Percentiles rank a stretch among this genome's conserved stretches.
phyloP scores from a whole-genome alignment of 805 yeast genomes.

The Danielia reshetovae region DNA sequence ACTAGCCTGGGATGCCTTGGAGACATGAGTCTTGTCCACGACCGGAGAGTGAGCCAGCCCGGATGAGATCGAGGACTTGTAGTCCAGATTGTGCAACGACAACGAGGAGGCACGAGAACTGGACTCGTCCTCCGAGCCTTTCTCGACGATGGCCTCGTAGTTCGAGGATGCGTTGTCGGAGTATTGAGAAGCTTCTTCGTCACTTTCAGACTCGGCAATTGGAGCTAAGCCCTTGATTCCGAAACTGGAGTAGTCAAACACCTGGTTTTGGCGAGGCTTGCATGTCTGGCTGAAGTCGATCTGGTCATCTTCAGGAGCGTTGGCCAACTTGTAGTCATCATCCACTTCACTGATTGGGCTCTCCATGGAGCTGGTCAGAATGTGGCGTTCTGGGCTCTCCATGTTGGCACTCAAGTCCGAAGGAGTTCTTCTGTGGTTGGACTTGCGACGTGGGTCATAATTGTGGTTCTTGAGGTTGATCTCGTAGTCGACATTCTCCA shows the following conservation, averaged over 20 bases:
- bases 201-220: constrained; percentile 31
- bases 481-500: constrained; percentile 3
- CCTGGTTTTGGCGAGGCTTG: constrained; percentile 7
- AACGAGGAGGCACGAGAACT: constrained; percentile 31
- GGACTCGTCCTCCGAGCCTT: constrained; percentile 15
- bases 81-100: constrained; percentile 38
- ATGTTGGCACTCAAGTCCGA: constrained; percentile 10
- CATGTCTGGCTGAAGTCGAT: constrained; percentile 9
- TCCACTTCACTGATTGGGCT: constrained; percentile 8
- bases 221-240: constrained; percentile 34
- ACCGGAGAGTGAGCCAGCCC: constrained; percentile 13
- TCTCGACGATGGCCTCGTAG: constrained; percentile 22
- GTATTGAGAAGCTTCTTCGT: constrained; percentile 27
- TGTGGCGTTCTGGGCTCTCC: constrained; percentile 3
- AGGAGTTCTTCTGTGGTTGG: constrained; percentile 15
- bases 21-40: constrained; percentile 5
- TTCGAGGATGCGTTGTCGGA: constrained; percentile 22
- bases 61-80: constrained; percentile 34
- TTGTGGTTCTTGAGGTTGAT: no score
- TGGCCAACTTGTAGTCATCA: constrained; percentile 4
- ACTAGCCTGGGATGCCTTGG: constrained; percentile 15
- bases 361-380: constrained; percentile 6
- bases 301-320: no score
- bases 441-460: constrained; percentile 16
- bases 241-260: constrained; percentile 23